These are phyloP conservation scores for Aspergillus thermomutatus DNA, from an alignment of 2,329 filamentous ascomycete genomes.

Conservation along the genomic window DNA sequence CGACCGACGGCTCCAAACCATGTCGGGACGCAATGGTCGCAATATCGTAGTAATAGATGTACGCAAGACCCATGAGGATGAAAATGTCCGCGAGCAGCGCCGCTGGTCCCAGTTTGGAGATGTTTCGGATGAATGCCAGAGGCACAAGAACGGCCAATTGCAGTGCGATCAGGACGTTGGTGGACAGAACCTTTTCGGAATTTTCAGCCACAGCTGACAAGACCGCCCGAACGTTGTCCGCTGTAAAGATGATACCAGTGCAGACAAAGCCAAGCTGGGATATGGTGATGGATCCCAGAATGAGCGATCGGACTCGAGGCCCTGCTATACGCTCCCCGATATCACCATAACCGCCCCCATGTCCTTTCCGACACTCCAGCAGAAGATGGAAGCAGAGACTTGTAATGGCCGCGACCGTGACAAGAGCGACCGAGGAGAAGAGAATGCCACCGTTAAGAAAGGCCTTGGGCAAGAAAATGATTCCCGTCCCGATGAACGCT, in stretches of 20 bases:
- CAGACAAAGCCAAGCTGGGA: conserved; percentile 78
- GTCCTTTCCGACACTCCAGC: conserved; percentile 61
- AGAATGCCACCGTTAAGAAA: conserved; percentile 75
- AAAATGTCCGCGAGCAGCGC: conserved; percentile 89
- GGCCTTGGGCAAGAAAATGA: conserved; percentile 77
- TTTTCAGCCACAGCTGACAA: conserved; percentile 58
- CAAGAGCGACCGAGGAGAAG: conserved; percentile 67
- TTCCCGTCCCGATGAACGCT: conserved; percentile 75
- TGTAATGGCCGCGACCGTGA: conserved; percentile 63
- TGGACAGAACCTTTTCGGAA: conserved; percentile 48
- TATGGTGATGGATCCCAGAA: conserved; percentile 67
- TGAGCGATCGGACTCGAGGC: conserved; percentile 59
- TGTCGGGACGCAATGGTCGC: conserved; percentile 72
- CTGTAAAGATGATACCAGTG: conserved; percentile 72
- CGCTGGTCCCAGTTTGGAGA: conserved; percentile 90
- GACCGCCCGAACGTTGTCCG: conserved; percentile 69
- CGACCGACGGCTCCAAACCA: conserved; percentile 72
- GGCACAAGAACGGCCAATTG: conserved; percentile 92
- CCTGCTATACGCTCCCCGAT: conserved; percentile 66
- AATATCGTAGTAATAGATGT: conserved; percentile 92
- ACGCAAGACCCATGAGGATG: conserved; percentile 84
- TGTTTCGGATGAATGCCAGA: conserved; percentile 86
- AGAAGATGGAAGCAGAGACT: conserved; percentile 70
- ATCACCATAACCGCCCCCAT: conserved; percentile 71
- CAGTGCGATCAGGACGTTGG: conserved; percentile 63